Evolutionary conservation across 208 protist genomes (phyloP), one percentile per base, ranked within the genome.

Genomic region (Porcisia hertigi): DNA sequence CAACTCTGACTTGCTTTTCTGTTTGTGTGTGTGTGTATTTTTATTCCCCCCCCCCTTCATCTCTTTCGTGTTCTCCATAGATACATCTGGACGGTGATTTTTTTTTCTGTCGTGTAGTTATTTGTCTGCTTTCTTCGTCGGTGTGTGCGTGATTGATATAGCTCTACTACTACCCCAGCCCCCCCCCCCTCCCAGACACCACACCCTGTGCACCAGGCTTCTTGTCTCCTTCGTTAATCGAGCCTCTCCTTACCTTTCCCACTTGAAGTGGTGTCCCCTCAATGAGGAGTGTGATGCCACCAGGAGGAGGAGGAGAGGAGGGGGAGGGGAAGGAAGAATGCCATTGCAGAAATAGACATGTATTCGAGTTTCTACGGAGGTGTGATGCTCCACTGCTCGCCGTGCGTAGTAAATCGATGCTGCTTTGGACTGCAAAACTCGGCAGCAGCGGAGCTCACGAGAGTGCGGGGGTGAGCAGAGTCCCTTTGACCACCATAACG

Each of bases 351-450:
- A 52, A 52, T 14, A 52, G 11, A 52, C 34, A 43, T 65, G 4
- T n/a, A 30, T 60, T 69, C 16, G 16, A 39, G 54, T 74, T 58
- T 34, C 41, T 45, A 30, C 36, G 25, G 12, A 30, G 34, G 53
- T 39, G 39, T 55, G 67, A 64, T 79, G 52, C 36, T 79, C 73
- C 9, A 23, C 1, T 23, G 8, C 5, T 57, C 52, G 45, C 47
- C 25, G 52, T n/a, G 20, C 53, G 49, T 70, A 52, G 23, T 34
- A n/a, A 64, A 55, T 75, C 16, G 64, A n/a, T 77, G 43, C 71
- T 76, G 25, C 36, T 69, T 75, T 59, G 18, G n/a, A 71, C 30
- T n/a, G 14, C 45, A 36, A 55, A 23, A 11, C 34, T 57, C 41
- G 25, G 16, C 7, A 47, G 69, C 34, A 39, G 58, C 34, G 62